phyloP scores from a whole-genome alignment of 2,329 filamentous ascomycete genomes.

The Sordariomycetes sp. region DNA sequence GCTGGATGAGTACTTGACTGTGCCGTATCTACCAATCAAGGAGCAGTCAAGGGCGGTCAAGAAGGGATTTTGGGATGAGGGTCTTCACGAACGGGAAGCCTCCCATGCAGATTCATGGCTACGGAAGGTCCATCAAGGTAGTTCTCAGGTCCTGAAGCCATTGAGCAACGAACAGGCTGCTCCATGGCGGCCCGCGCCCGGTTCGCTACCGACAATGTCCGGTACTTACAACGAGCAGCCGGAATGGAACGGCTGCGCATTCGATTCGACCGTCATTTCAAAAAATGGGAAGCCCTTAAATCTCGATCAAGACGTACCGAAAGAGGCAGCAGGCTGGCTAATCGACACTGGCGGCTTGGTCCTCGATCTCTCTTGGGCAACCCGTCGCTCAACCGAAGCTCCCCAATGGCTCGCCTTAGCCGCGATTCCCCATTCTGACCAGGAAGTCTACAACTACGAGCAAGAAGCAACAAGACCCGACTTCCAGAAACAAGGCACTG shows the following conservation, averaged over 20 bases:
- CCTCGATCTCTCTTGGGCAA: constrained; percentile 42
- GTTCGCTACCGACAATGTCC: constrained; percentile 21
- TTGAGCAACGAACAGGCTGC: constrained; percentile 14
- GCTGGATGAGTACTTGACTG: constrained; percentile 4
- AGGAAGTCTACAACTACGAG: constrained; percentile 30
- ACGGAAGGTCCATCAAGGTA: neutral
- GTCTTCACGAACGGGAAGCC: neutral
- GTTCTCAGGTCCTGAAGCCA: neutral
- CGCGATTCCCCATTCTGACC: constrained; percentile 40
- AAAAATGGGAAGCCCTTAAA: constrained; percentile 19
- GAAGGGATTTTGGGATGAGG: constrained; percentile 11
- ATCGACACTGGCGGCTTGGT: constrained; percentile 45
- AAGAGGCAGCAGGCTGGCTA: constrained; percentile 36
- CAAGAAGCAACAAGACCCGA: constrained; percentile 24
- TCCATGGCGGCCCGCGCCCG: constrained; percentile 16
- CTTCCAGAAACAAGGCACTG: constrained; percentile 31
- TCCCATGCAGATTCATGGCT: neutral
- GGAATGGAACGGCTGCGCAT: constrained; percentile 18
- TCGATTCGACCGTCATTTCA: constrained; percentile 14
- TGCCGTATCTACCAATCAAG: constrained; percentile 6
- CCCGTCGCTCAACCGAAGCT: constrained; percentile 15
- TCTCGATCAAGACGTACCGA: constrained; percentile 13
- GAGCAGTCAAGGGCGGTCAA: neutral
- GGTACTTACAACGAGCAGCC: constrained; percentile 19
- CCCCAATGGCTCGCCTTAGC: constrained; percentile 43